Evolutionary conservation across 768 basidiomycete genomes (phyloP).

Genomic region (Naganishia vaughanmartiniae): DNA sequence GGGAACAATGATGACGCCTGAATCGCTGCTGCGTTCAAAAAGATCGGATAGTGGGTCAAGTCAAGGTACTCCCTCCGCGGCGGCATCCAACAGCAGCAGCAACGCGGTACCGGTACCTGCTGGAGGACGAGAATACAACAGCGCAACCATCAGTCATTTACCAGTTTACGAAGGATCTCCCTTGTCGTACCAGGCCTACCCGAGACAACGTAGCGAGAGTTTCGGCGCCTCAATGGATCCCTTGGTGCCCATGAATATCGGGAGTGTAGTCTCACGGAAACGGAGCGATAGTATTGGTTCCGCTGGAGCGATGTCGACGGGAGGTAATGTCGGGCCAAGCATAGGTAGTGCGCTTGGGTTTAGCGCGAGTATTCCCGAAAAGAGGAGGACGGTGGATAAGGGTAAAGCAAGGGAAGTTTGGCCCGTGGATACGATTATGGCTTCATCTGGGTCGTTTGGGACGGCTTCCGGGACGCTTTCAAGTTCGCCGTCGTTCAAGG

Average conservation of each 20-base stretch:
- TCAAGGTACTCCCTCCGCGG: background rate
- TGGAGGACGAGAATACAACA: background rate
- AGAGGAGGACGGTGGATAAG: conserved; percentile 4
- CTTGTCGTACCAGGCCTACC: conserved; percentile 7
- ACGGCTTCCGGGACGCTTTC: background rate
- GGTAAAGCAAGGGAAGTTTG: conserved; percentile 18
- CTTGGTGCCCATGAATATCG: background rate
- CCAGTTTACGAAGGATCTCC: conserved; percentile 11
- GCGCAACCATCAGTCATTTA: background rate
- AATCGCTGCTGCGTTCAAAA: conserved; percentile 9
- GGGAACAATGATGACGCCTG: conserved; percentile 8
- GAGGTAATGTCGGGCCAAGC: background rate
- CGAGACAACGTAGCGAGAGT: conserved; percentile 5
- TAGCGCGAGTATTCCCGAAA: background rate
- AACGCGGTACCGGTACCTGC: conserved; percentile 9
- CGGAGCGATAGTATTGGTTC: conserved; percentile 20
- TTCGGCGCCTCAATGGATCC: conserved; percentile 15
- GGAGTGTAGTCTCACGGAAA: background rate
- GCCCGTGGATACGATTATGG: background rate
- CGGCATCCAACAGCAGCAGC: background rate
- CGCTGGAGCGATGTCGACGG: too few relatives aligned
- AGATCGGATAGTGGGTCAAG: conserved; percentile 9
- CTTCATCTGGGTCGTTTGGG: background rate
- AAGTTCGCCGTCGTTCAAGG: background rate
- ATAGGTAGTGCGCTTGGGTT: conserved; percentile 13